Conservation (phyloP, 257 asterid genomes). For the Jasminum sambac region DNA sequence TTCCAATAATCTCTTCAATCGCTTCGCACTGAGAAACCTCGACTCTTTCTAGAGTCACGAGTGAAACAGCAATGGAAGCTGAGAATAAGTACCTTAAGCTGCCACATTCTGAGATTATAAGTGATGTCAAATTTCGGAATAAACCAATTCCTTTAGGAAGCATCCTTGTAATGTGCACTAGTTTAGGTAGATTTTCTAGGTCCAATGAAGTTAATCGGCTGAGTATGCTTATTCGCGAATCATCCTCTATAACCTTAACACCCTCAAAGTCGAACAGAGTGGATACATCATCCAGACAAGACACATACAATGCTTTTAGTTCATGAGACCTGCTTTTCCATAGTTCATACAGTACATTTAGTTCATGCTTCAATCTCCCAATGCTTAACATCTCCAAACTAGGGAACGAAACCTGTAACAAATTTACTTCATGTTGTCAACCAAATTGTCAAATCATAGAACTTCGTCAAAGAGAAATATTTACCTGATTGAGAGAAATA, state of each 20-base stretch:
- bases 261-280: slow-evolving; percentile 14
- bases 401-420: background rate
- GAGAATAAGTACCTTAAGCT: slow-evolving; percentile 4
- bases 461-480: background rate
- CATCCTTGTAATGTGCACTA: slow-evolving; percentile 7
- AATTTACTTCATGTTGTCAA: background rate
- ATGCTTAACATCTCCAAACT: background rate
- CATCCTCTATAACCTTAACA: background rate
- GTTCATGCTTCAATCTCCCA: background rate
- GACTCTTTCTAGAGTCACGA: background rate
- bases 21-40: background rate
- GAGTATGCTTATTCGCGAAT: background rate
- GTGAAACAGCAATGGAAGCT: background rate
- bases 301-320: background rate
- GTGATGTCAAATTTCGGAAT: background rate
- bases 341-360: background rate
- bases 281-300: background rate
- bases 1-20: slow-evolving; percentile 16
- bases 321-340: background rate
- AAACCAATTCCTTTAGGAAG: slow-evolving; percentile 1
- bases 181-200: background rate
- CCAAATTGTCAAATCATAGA: background rate
- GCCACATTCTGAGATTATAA: background rate
- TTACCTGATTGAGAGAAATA: too few species aligned
- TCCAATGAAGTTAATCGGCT: background rate